phyloP scores from a whole-genome alignment of 2,329 filamentous ascomycete genomes.

The Pseudocercospora pini-densiflorae region DNA sequence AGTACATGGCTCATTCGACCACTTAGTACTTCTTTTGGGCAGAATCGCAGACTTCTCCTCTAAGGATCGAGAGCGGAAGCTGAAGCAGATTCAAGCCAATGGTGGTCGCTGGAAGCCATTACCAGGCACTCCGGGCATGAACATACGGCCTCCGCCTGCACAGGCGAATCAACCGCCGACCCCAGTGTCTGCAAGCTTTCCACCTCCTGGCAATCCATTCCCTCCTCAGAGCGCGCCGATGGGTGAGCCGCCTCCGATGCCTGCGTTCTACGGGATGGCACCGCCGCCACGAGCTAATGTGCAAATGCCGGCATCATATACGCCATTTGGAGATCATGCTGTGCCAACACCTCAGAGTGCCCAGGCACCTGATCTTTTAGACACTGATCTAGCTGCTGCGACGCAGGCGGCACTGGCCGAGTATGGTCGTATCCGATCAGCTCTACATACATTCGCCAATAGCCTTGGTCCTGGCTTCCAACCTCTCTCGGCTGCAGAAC shows the following conservation, averaged over 20 bases:
- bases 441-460: conserved; percentile 69
- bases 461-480: conserved; percentile 74
- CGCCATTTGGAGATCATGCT: conserved; percentile 23
- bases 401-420: conserved; percentile 74
- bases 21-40: conserved; percentile 79
- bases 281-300: conserved; percentile 45
- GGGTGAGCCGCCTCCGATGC: conserved; percentile 38
- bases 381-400: conserved; percentile 63
- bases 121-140: conserved; percentile 50
- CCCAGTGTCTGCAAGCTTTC: conserved; percentile 21
- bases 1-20: conserved; percentile 86
- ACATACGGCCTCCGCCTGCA: conserved; percentile 43
- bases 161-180: conserved; percentile 22
- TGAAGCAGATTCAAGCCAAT: conserved; percentile 65
- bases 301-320: conserved; percentile 50
- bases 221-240: not conserved
- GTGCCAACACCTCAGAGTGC: conserved; percentile 31
- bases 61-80: conserved; percentile 78
- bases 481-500: conserved; percentile 71
- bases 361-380: conserved; percentile 49
- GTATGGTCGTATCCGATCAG: conserved; percentile 75
- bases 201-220: conserved; percentile 8
- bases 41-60: conserved; percentile 79
- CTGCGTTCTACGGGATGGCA: conserved; percentile 59
- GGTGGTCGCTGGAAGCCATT: conserved; percentile 60